These are phyloP conservation scores for Udeniomyces megalosporus DNA, from an alignment of 768 basidiomycete species.

Conservation along the genomic window DNA sequence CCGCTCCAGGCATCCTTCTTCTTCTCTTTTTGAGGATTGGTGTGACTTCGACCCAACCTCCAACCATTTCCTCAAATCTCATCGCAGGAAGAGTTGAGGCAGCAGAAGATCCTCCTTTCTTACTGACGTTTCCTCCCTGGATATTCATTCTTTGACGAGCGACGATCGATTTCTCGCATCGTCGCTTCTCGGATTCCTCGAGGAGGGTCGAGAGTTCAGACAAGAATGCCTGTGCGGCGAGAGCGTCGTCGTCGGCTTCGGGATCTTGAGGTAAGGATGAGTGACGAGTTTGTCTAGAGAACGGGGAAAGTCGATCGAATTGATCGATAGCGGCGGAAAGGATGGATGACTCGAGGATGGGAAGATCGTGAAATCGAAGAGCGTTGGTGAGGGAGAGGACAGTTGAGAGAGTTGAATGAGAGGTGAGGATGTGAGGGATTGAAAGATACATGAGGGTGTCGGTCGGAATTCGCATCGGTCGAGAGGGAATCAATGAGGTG, in stretches of 20 bases:
- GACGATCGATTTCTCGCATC: neutral
- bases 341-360: neutral
- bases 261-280: no score
- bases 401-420: slow-evolving; percentile 1
- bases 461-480: neutral
- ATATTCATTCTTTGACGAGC: neutral
- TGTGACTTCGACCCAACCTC: slow-evolving; percentile 7
- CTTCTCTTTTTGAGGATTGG: neutral
- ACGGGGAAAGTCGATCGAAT: slow-evolving; percentile 7
- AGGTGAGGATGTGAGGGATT: slow-evolving; percentile 4
- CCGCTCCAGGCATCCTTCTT: neutral
- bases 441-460: neutral
- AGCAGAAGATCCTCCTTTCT: no score
- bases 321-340: neutral
- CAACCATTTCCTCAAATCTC: slow-evolving; percentile 6
- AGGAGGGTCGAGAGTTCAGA: neutral
- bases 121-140: neutral
- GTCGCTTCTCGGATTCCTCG: neutral
- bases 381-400: neutral
- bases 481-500: neutral
- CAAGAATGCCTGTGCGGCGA: neutral
- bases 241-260: neutral
- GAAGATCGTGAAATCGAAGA: neutral
- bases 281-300: neutral
- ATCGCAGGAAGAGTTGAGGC: neutral